Base-by-base conservation (phyloP, 352 stramenopile genomes). In the Phytophthora ohioensis region DNA sequence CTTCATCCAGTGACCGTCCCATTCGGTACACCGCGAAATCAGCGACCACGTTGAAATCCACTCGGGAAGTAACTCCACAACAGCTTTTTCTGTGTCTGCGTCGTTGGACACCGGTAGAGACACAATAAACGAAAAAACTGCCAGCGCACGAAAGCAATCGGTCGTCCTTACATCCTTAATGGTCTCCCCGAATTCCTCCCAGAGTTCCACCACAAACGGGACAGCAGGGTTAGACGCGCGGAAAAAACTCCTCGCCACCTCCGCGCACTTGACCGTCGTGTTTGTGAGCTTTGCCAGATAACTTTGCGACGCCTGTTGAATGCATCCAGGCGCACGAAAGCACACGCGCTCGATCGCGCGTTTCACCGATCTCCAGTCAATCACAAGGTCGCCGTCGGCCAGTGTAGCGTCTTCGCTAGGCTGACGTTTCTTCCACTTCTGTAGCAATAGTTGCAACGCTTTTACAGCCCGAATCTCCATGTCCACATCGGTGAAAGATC, bases 1-100 rank as follows among this genome's bases (percentile, higher is more conserved):
- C 59, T 90, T 90, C 64, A 93, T 85, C 86, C 86, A 93, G 39
- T 91, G 84, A 7, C 80, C 78, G 46, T 93, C 83, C 86, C 86
- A 93, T 48, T 91, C 80, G 8, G 60, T 57, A 54, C 81, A 88
- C 0, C 76, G 64, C 12, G 84, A 87, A 35, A 92, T 73, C 8
- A 62, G 59, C n/a, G 77, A 69, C 86, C 84, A 93, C 6, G 80
- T 74, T 15, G 71, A 55, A 27, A 93, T 79, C 84, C 82, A 93
- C 43, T 85, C 69, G 0, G 81, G 75, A 11, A 93, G 49, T 30
- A 91, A 36, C 11, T 73, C 45, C 11, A 70, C 49, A 3, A 67
- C 27, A 21, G 47, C 66, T 38, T 65, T 45, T 17, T 73, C 64
- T 32, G 48, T 49, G 17, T 51, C 15, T 12, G 13, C 1, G 27